A percentile compares a stretch with the other conserved stretches of the same genome.
These are phyloP conservation scores for Heterobasidion occidentale DNA, from an alignment of 1,284 basidiomycete genomes.

Conservation along the genomic window DNA sequence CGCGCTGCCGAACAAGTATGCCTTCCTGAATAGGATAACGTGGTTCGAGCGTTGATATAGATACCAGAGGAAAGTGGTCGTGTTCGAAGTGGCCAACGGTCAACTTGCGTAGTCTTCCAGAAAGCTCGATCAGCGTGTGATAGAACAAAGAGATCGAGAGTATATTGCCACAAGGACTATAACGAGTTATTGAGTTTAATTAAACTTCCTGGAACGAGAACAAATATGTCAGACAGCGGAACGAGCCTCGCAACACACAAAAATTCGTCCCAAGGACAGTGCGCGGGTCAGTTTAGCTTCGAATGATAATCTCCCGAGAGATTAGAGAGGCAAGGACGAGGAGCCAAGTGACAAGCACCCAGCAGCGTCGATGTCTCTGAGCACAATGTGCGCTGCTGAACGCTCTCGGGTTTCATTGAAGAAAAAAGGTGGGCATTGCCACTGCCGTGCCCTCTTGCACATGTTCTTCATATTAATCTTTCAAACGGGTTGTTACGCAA, in stretches of 20 bases:
- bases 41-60: too few species aligned
- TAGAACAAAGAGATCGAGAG: too few species aligned
- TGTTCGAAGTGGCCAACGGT: too few species aligned
- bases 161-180: too few species aligned
- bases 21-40: too few species aligned
- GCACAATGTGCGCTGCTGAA: background rate
- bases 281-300: conserved; percentile 19
- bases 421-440: too few species aligned
- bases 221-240: conserved; percentile 19
- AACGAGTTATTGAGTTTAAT: background rate
- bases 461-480: background rate
- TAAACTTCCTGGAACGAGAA: background rate
- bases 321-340: background rate
- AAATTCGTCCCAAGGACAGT: background rate
- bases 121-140: too few species aligned
- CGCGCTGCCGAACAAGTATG: too few species aligned
- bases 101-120: too few species aligned
- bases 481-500: background rate
- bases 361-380: conserved; percentile 10
- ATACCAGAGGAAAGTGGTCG: too few species aligned
- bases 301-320: conserved; percentile 13
- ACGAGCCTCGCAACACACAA: conserved; percentile 18
- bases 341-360: conserved; percentile 1
- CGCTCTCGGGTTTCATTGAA: background rate
- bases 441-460: too few species aligned